Base-by-base conservation (phyloP, 306 rosid genomes). In the Cucurbita ficifolia region DNA sequence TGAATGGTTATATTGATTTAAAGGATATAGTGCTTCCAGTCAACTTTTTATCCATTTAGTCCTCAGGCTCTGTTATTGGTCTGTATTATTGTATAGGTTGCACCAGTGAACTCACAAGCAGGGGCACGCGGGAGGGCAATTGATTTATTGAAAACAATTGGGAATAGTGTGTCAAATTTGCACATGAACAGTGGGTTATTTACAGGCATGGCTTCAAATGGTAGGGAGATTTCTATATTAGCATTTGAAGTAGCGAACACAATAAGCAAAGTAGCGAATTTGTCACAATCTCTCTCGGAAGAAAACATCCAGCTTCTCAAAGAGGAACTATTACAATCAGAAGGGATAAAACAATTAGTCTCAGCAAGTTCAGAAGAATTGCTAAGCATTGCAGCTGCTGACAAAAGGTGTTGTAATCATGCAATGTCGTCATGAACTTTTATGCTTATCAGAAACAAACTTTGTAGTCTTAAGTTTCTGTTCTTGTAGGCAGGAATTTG, bases 221-320 rank as follows among this genome's bases (percentile, higher is more conserved):
- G 91, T 74, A 77, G 76, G 38, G 92, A 68, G 52, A 84, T 91
- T 60, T 85, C 96, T 54, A 88, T 95, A 56, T 55, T 95, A 80
- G 89, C 97, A n/a, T 95, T 91, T 83, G 99, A 95, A 87, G 96
- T 95, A 57, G 99, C 99, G 53, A 95, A 95, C 42, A 91, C 97
- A 21, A 78, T 95, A 77, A 82, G 83, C 82, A 95, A 87, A 87
- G 96, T 90, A 24, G 79, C 86, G 60, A 80, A 79, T 65, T 75
- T 95, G 78, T 83, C 88, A 70, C 85, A 87, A 45, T 95, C 97
- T 46, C 87, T 95, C 45, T 89, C 96, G 3, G 86, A 88, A 72
- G 92, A 88, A 69, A 91, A 82, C 79, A 82, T 95, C 64, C 86
- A 83, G 91, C 58, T 79, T 73, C 87, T 95, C 53, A 88, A 83